Conservation (phyloP, 1,284 basidiomycete genomes). For the Boletellus deceptivus region DNA sequence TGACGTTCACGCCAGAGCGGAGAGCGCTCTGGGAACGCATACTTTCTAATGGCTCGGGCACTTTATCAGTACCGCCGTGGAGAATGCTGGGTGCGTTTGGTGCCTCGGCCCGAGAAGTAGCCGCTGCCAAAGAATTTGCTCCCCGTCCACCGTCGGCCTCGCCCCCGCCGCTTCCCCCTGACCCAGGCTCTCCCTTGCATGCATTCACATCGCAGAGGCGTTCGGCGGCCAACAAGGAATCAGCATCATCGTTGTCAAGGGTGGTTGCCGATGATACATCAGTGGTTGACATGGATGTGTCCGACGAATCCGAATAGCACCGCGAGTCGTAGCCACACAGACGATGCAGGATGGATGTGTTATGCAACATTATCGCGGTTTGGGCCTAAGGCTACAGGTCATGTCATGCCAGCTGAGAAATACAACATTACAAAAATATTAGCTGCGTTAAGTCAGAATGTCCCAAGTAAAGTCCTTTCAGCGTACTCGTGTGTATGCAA, state of each 20-base stretch:
- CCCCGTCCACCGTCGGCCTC: slow-evolving; percentile 28
- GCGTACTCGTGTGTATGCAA: slow-evolving; percentile 12
- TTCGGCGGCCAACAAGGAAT: not conserved
- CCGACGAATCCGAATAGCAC: slow-evolving; percentile 26
- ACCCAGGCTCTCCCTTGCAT: slow-evolving; percentile 8
- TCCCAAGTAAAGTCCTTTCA: slow-evolving; percentile 15
- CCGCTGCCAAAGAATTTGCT: not conserved
- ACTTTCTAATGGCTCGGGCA: slow-evolving; percentile 15
- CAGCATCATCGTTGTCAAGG: not conserved
- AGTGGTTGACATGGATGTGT: slow-evolving; percentile 29
- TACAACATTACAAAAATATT: slow-evolving; percentile 24
- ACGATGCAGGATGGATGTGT: not conserved
- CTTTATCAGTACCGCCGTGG: slow-evolving; percentile 22
- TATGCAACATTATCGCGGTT: slow-evolving; percentile 2
- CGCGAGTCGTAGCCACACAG: too few species aligned
- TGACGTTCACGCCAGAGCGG: slow-evolving; percentile 40
- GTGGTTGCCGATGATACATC: slow-evolving; percentile 8
- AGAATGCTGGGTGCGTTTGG: slow-evolving; percentile 21
- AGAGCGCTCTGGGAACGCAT: slow-evolving; percentile 42
- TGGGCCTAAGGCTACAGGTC: slow-evolving; percentile 26
- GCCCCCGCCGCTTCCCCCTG: slow-evolving; percentile 27
- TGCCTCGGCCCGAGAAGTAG: not conserved
- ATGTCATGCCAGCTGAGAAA: slow-evolving; percentile 18
- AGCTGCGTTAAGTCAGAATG: slow-evolving; percentile 6
- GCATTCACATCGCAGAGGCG: slow-evolving; percentile 11